phyloP scores from a whole-genome alignment of 1,284 basidiomycete species.

The Microbotryomycetes sp. region DNA sequence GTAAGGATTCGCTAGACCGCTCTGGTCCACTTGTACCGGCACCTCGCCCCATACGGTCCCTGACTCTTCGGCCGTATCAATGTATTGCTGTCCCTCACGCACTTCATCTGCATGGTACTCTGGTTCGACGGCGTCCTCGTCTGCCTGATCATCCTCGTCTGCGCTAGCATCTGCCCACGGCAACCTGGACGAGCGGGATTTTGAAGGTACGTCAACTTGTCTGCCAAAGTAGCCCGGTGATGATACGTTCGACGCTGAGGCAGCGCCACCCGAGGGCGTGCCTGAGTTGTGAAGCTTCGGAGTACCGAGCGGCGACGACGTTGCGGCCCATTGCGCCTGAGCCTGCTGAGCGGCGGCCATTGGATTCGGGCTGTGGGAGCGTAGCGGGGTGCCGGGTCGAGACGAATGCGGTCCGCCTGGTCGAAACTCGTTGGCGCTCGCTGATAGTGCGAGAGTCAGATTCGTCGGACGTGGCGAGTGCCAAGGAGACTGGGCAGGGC shows the following conservation, averaged over 20 bases:
- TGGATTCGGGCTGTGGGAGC: conserved; percentile 22
- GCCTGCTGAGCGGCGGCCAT: conserved; percentile 17
- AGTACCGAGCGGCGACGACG: conserved; percentile 33
- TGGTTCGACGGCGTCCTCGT: background rate
- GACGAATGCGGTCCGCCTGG: conserved; percentile 16
- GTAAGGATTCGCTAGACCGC: background rate
- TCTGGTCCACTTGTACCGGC: background rate
- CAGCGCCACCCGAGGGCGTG: background rate
- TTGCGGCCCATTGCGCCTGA: conserved; percentile 27
- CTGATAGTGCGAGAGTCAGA: conserved; percentile 29
- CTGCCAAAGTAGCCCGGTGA: conserved; percentile 27
- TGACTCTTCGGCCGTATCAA: background rate
- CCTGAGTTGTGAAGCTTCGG: conserved; percentile 19
- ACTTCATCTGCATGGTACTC: background rate
- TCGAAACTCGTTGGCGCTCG: conserved; percentile 33
- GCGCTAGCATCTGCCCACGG: conserved; percentile 22
- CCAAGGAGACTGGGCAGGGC: conserved; percentile 25
- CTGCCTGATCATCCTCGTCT: conserved; percentile 5
- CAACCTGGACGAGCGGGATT: conserved; percentile 9
- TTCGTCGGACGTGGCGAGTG: conserved; percentile 18
- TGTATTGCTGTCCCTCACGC: background rate
- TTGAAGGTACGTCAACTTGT: conserved; percentile 7
- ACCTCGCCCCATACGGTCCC: background rate
- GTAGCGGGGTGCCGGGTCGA: conserved; percentile 21
- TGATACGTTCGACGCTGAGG: conserved; percentile 10